Evolutionary conservation across 2,329 filamentous ascomycete species (phyloP).

Genomic region (Uncinocarpus reesii): DNA sequence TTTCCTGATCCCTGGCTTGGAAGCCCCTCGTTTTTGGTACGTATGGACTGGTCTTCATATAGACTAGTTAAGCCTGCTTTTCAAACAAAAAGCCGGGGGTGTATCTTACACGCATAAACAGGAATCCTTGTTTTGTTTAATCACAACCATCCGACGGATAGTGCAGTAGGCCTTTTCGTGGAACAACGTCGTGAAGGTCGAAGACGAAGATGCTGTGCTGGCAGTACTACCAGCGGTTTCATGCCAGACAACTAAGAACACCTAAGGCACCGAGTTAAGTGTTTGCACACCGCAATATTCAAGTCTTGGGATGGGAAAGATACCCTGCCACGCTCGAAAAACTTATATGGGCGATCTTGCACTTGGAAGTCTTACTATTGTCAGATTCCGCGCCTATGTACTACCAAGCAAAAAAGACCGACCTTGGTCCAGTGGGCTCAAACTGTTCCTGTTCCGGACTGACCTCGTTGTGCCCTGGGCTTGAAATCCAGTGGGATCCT

Average conservation of each 20-base stretch:
- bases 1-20: constrained; percentile 29
- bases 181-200: constrained; percentile 13
- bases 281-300: background rate
- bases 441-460: background rate
- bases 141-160: constrained; percentile 29
- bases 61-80: background rate
- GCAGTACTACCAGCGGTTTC: constrained; percentile 21
- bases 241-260: constrained; percentile 28
- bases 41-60: constrained; percentile 33
- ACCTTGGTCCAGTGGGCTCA: background rate
- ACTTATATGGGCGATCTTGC: background rate
- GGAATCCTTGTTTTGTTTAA: constrained; percentile 21
- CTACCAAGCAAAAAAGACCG: background rate
- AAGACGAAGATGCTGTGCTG: background rate
- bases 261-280: constrained; percentile 11
- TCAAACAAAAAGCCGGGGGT: background rate
- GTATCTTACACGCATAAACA: constrained; percentile 28
- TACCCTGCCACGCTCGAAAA: constrained; percentile 6
- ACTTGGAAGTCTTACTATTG: background rate
- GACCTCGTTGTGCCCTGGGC: background rate
- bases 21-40: constrained; percentile 29
- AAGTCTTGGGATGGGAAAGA: background rate
- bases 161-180: constrained; percentile 23
- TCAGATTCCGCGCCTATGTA: background rate
- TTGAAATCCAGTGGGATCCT: background rate